Base-by-base conservation (phyloP, 2,329 filamentous ascomycete genomes). In the Fusarium multiceps region DNA sequence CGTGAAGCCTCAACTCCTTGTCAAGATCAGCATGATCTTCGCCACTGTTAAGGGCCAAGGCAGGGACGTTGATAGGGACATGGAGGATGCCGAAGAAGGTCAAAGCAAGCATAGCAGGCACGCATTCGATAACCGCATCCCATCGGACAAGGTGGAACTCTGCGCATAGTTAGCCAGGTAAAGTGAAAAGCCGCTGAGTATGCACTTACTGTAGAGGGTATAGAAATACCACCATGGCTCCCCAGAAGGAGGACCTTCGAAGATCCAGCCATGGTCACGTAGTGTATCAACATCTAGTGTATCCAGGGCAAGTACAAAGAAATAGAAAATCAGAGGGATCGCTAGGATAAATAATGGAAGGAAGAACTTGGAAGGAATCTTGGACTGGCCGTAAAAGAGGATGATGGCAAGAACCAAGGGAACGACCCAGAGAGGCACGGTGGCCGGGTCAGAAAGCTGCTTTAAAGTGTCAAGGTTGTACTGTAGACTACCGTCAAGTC, bases 181-280 rank as follows among this genome's bases (percentile, higher is more conserved):
- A 12, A 28, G 10, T 32, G 8, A 21, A 30, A 10, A 27, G 16
- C 10, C 12, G 13, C 13, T 16, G 10, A 12, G 4, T 4, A 11
- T 7, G 18, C 18, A 82, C 89, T 86, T 85, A 95, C 93, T 90
- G 80, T 97, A 99, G 49, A 98, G 87, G 1, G 93, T 97, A 81
- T 97, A 99, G 76, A 99, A 99, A 78, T 96, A 94, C 88, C 96
- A 99, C 89, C 97, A 99, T 0, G 96, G 94, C 74, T 97, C 93
- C 14, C 89, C 92, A 12, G 91, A 90, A 47, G 92, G 91, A 2
- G 96, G 95, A 0, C 92, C 92, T 73, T 93, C 88, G 74, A 99
- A 99, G 13, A 98, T 92, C 96, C 96, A 99, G 20, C 96, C 96
- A 50, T 86, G 83, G 12, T 87, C 80, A 55, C 94, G 90, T 46